Percentiles rank a stretch among this genome's conserved stretches.
These are phyloP conservation scores for Picea engelmannii DNA, from an alignment of 83 land plant genomes.

Conservation along the genomic window DNA sequence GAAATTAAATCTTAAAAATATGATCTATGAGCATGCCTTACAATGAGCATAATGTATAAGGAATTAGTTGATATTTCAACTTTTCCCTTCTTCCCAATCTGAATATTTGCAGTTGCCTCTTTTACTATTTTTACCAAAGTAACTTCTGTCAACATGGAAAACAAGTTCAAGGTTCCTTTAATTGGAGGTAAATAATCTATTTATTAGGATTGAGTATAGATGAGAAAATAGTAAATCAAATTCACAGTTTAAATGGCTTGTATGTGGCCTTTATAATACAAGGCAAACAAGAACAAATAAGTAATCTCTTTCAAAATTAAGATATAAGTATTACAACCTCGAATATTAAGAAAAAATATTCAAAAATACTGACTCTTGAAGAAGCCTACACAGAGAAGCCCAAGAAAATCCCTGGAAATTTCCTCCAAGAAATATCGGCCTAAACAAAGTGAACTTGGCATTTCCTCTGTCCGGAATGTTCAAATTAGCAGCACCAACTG, in stretches of 20 bases:
- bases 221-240: background rate
- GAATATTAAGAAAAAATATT: background rate
- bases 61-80: too few species aligned
- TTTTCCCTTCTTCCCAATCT: too few species aligned
- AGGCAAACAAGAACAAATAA: background rate
- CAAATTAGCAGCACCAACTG: background rate
- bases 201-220: background rate
- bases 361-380: too few species aligned
- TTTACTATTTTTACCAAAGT: background rate
- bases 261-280: background rate
- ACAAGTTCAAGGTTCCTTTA: background rate
- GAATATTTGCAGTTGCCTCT: too few species aligned
- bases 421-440: background rate
- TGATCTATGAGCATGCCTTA: too few species aligned
- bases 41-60: too few species aligned
- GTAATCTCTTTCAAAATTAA: background rate
- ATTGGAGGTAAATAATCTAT: background rate
- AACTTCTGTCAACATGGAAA: conserved; percentile 6
- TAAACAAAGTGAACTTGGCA: background rate
- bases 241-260: background rate
- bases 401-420: background rate
- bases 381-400: too few species aligned
- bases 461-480: background rate
- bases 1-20: too few species aligned
- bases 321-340: background rate